Percentiles rank a stretch among this genome's conserved stretches.
Evolutionary conservation across 768 basidiomycete genomes (phyloP).

Genomic region (Phylloporus arenicola): DNA sequence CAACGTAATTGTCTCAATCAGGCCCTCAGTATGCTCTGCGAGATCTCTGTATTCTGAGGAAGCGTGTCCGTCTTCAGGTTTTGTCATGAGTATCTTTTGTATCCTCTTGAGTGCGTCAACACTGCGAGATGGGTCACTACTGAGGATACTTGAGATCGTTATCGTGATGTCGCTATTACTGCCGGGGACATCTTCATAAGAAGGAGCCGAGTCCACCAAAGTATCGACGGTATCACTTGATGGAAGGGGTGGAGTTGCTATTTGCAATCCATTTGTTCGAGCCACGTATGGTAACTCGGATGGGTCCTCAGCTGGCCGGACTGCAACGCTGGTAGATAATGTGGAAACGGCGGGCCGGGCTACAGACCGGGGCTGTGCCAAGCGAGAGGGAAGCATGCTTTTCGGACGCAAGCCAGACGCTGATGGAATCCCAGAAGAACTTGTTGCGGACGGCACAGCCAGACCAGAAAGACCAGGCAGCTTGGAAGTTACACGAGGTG

Average conservation of each 20-base stretch:
- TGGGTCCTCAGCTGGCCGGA: constrained; percentile 21
- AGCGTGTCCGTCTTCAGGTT: constrained; percentile 66
- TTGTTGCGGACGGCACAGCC: constrained; percentile 7
- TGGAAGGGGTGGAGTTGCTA: constrained; percentile 13
- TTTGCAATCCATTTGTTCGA: constrained; percentile 14
- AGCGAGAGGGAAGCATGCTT: constrained; percentile 67
- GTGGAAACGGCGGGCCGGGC: constrained; percentile 29
- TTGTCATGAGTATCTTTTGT: constrained; percentile 76
- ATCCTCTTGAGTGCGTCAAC: constrained; percentile 93
- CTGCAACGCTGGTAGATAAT: constrained; percentile 20
- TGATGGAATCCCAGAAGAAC: constrained; percentile 29
- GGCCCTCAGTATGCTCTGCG: constrained; percentile 72
- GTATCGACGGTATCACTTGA: constrained; percentile 28
- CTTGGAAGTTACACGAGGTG: constrained; percentile 38
- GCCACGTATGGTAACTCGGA: constrained; percentile 30
- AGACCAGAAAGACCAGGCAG: constrained; percentile 32
- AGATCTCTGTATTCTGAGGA: constrained; percentile 71
- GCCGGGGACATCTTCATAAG: constrained; percentile 16
- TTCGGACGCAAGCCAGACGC: constrained; percentile 49
- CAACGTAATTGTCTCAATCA: constrained; percentile 85
- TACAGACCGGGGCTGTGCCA: constrained; percentile 56
- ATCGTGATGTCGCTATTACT: constrained; percentile 60
- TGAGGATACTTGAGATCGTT: constrained; percentile 84
- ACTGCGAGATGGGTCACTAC: constrained; percentile 77
- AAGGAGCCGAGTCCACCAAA: constrained; percentile 29